Evolutionary conservation across 768 basidiomycete genomes (phyloP).

Genomic region (Leccinum uliginosum): DNA sequence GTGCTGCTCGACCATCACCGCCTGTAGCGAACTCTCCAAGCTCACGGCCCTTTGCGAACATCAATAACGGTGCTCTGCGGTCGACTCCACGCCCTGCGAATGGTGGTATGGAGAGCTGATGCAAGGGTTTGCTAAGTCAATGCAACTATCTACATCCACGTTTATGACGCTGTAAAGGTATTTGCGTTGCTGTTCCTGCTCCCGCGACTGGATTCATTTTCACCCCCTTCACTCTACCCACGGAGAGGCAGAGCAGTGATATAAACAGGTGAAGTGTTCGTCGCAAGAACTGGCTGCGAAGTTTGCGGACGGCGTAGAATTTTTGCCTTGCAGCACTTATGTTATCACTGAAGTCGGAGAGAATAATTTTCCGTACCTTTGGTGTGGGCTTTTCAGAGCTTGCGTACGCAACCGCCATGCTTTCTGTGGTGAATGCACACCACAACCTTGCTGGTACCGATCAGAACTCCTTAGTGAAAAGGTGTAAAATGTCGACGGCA

Average conservation of each 20-base stretch:
- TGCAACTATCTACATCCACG: background rate
- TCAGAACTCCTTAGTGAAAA: background rate
- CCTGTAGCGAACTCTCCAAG: conserved; percentile 26
- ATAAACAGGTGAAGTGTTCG: conserved; percentile 41
- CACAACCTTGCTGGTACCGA: conserved; percentile 55
- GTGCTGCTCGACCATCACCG: conserved; percentile 50
- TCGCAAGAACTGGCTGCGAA: conserved; percentile 1
- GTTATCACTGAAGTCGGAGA: background rate
- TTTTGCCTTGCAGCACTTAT: conserved; percentile 27
- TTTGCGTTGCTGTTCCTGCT: background rate
- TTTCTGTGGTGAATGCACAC: conserved; percentile 81
- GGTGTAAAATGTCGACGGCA: background rate
- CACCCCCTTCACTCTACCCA: conserved; percentile 3
- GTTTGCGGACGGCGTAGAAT: conserved; percentile 30
- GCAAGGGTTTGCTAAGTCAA: background rate
- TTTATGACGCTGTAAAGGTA: background rate
- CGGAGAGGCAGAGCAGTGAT: conserved; percentile 51
- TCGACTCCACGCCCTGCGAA: conserved; percentile 14
- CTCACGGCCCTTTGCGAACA: conserved; percentile 32
- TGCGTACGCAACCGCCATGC: conserved; percentile 76
- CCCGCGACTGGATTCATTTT: background rate
- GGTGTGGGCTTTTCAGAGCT: conserved; percentile 50
- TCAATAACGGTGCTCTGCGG: conserved; percentile 28
- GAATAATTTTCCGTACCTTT: conserved; percentile 40
- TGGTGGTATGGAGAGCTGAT: conserved; percentile 17